A percentile compares a stretch with the other conserved stretches of the same genome.
These are phyloP conservation scores for Salvia sclarea DNA, from an alignment of 305 asterid genomes.

Conservation along the genomic window DNA sequence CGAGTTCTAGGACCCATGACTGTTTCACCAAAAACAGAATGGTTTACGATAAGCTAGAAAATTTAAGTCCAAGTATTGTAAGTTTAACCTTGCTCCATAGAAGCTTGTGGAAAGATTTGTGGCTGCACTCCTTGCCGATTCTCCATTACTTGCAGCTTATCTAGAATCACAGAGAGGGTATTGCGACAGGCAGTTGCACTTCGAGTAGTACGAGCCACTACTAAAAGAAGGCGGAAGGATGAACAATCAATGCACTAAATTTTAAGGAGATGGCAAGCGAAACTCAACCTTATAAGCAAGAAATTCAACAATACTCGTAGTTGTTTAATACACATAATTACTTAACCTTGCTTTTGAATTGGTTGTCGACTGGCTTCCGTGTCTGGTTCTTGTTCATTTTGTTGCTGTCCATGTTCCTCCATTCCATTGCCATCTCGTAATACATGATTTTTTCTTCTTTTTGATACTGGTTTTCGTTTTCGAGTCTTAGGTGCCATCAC, in stretches of 20 bases:
- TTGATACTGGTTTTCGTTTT: neutral
- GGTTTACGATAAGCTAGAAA: neutral
- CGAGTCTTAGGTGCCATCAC: conserved; percentile 21
- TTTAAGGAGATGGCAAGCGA: neutral
- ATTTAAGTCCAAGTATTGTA: too few species aligned
- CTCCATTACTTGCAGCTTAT: neutral
- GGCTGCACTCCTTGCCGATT: neutral
- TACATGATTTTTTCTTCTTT: neutral
- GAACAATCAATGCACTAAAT: neutral
- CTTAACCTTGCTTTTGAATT: conserved; percentile 3
- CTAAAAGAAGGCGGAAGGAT: neutral
- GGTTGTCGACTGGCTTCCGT: neutral
- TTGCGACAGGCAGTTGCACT: neutral
- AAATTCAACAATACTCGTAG: neutral
- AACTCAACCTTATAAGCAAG: neutral
- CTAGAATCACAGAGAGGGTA: neutral
- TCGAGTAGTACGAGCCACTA: neutral
- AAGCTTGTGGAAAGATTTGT: neutral
- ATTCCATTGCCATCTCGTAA: neutral
- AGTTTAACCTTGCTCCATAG: neutral
- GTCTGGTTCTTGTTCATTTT: neutral
- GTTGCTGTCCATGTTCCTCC: neutral
- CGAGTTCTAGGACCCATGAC: neutral
- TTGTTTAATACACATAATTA: neutral
- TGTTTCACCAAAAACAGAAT: neutral